Evolutionary conservation across 1,284 basidiomycete genomes (phyloP).

Genomic region (Pseudozyma sp.): DNA sequence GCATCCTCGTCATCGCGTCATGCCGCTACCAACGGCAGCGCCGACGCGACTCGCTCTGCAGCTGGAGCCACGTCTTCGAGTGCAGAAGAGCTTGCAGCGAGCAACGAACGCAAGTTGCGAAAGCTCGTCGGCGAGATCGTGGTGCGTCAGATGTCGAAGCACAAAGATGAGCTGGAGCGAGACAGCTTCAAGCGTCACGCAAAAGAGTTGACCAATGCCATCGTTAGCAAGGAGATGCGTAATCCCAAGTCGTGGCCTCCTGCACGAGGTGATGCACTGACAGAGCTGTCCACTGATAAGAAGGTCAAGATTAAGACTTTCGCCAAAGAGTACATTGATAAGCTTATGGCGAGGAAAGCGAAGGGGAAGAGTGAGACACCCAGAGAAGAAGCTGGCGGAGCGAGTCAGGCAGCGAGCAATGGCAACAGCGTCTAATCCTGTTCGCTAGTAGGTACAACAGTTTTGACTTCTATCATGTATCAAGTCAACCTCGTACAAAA

Average conservation of each 20-base stretch:
- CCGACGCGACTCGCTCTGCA: conserved; percentile 9
- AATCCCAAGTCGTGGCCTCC: conserved; percentile 70
- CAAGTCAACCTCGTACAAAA: conserved; percentile 2
- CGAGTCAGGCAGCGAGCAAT: conserved; percentile 8
- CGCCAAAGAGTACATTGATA: conserved; percentile 79
- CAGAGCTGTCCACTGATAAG: conserved; percentile 82
- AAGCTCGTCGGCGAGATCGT: conserved; percentile 90
- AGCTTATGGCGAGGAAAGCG: conserved; percentile 54
- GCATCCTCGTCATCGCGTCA: conserved; percentile 14
- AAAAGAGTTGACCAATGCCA: conserved; percentile 85
- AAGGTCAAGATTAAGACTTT: conserved; percentile 90
- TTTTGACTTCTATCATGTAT: conserved; percentile 3
- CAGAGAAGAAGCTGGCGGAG: not conserved
- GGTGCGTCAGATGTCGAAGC: conserved; percentile 90
- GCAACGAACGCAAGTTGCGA: conserved; percentile 72
- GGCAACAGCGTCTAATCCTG: not conserved
- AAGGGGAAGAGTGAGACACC: conserved; percentile 15
- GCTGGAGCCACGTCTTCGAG: conserved; percentile 9
- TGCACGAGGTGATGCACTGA: conserved; percentile 70
- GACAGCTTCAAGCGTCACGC: conserved; percentile 95
- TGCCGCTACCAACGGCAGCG: conserved; percentile 5
- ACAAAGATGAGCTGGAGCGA: conserved; percentile 81
- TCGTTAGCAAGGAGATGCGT: conserved; percentile 94
- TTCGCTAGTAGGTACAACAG: not conserved
- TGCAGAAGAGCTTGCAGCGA: conserved; percentile 13